Evolutionary conservation across 2,329 filamentous ascomycete genomes (phyloP), one percentile per base, ranked within the genome.

Genomic region (Arthrobotrys sphaeroides): DNA sequence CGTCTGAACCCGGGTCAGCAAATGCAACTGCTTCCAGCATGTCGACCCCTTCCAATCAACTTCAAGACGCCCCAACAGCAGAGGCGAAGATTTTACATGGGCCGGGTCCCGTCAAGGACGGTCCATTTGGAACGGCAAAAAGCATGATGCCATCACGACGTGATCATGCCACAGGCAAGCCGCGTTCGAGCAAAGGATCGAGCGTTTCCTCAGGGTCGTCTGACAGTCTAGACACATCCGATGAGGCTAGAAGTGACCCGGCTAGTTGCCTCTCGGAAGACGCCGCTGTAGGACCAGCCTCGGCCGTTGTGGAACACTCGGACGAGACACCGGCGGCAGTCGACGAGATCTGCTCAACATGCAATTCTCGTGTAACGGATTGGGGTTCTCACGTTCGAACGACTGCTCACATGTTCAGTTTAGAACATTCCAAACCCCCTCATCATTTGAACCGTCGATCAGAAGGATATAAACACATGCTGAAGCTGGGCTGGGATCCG

Each of bases 401-500:
- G 31, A 85, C 92, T 65, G 88, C 89, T 5, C 91, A 94, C 80
- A 91, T 93, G 83, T 86, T 91, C 38, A 89, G 87, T 75, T 84
- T 93, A 0, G 81, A 85, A 2, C 90, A 92, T 80, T 90, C 90
- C 0, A 88, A 91, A 72, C 90, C 90, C 5, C 91, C 91, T 0
- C 93, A 90, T 0, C 86, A 89, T 12, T 83, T 93, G 18, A 89
- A 93, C 81, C 86, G 91, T 33, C 87, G 85, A 3, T 86, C 90
- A 49, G 91, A 91, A 85, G 91, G 91, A 0, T 83, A 93, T 5
- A 84, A 86, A 3, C 87, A 90, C 26, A 85, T 94, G 31, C 84
- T 88, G 61, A 85, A 87, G 0, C 87, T 90, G 72, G 91, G 91
- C 26, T 94, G 90, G 88, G 89, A 94, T 78, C 90, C 91, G 0